Conservation (phyloP, 164 flowering plant species). For the Sextonia rubra region DNA sequence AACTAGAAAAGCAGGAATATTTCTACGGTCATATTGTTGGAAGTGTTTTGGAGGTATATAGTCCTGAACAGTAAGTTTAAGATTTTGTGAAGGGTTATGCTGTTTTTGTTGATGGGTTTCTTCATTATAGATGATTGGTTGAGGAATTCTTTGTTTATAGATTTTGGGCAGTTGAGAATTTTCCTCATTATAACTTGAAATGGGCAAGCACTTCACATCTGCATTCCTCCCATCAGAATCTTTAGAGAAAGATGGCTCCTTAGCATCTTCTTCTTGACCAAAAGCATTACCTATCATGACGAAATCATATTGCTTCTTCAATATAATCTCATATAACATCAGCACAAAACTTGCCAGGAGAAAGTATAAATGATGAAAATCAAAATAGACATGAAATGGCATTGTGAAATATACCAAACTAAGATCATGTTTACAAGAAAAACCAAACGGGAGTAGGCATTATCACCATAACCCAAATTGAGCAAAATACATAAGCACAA, state of each 20-base stretch:
- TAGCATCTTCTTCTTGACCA: constrained; percentile 32
- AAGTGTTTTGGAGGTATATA: constrained; percentile 26
- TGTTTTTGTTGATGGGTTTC: constrained; percentile 22
- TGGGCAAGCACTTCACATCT: constrained; percentile 23
- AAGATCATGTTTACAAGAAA: not conserved
- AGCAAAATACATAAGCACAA: not conserved
- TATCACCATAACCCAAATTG: not conserved
- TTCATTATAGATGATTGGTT: constrained; percentile 22
- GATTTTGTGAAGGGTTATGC: constrained; percentile 26
- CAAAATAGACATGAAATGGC: too few species aligned
- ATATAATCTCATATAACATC: not conserved
- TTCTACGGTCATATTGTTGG: constrained; percentile 30
- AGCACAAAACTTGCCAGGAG: not conserved
- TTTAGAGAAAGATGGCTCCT: constrained; percentile 29
- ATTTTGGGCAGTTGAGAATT: constrained; percentile 20
- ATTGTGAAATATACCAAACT: too few species aligned
- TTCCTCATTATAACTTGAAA: constrained; percentile 29
- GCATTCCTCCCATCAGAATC: constrained; percentile 23
- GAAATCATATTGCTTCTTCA: not conserved
- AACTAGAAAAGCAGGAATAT: constrained; percentile 21
- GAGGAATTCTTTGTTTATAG: constrained; percentile 19
- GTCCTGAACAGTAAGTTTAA: constrained; percentile 22
- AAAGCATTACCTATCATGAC: constrained; percentile 25
- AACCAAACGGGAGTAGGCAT: not conserved
- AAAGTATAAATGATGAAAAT: not conserved